Evolutionary conservation across 1,139 yeast genomes (phyloP), one percentile per base, ranked within the genome.

Genomic region (Diutina catenulata): DNA sequence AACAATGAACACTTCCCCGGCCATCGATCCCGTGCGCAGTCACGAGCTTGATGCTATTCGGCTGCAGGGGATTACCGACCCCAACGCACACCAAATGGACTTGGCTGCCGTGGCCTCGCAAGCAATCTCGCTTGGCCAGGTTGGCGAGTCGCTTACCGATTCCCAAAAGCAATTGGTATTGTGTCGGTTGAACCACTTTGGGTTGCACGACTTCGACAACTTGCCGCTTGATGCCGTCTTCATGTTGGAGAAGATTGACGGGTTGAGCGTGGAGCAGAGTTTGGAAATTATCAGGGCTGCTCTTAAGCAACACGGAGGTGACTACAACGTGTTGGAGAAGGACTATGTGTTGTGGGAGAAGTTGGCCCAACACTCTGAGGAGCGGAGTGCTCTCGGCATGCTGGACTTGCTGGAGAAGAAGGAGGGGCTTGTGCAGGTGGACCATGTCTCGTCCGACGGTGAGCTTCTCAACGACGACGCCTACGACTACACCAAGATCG

Each of bases 131-230:
- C 9, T 31, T 13, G 18, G 13, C 8, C 19, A 21, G 13, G 35
- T 31, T 7, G 35, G 24, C 3, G 15, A 11, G 6, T 21, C 23
- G n/a, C 15, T 31, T 11, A 21, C 35, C 16, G 18, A 20, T 31
- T 7, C 15, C 14, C 35, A 31, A 14, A 31, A 31, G 35, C 25
- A 31, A 11, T 20, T 31, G 10, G 25, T 21, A 14, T 31, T 31
- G 25, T 21, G 20, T 3, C 16, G 35, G 25, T 31, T 31, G 22
- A 14, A 21, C 5, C 21, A 21, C 15, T 18, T n/a, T 53, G 27
- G 55, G 56, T 24, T 36, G 23, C 20, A 26, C 4, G 10, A 20
- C 9, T 11, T 27, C 8, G 26, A n/a, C n/a, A 26, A 36, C 25
- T n/a, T 36, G 8, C 37, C 37, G 11, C 11, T 23, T 8, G 37